Evolutionary conservation across 495 filamentous ascomycete genomes (phyloP), one percentile per base, ranked within the genome.

Genomic region (Bathelium albidoporum): DNA sequence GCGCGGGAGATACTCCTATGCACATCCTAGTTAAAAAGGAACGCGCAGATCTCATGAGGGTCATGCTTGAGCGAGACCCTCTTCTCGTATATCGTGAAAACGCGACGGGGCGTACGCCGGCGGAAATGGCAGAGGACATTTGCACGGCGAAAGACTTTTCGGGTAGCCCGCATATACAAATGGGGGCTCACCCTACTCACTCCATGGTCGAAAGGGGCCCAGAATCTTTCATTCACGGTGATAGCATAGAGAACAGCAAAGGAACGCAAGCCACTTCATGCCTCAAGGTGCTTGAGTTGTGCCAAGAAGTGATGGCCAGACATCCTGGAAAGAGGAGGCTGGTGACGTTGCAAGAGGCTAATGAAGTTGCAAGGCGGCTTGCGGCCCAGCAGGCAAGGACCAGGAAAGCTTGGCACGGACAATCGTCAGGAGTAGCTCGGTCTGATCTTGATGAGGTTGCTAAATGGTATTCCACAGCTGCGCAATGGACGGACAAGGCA

Each of bases 281-380:
- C n/a, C 44, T 28, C 16, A 9, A 5, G 2, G 73, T 66, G 20
- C 68, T 64, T 41, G 65, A 67, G 20, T 20, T 71, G 24, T 73
- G 67, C 22, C 62, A 66, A 34, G 64, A 71, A 9, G 59, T 67
- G 9, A 67, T 68, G 66, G 49, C 62, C 36, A 65, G 69, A 32
- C 32, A 64, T 28, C 12, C 62, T 67, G 58, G 71, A 22, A 88
- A 85, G 75, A 76, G 87, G 55, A 80, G 76, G 43, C 76, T 90
- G 10, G 87, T 90, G 31, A 86, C 78, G 62, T 72, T 90, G 64
- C 78, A 81, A 65, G 86, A 90, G 68, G 87, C 87, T 11, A 90
- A 89, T 64, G 85, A 89, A 67, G 86, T 90, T 9, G 83, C 87
- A 1, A 85, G 83, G 70, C 71, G 88, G 32, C 68, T 91, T 53